Evolutionary conservation across 2,329 filamentous ascomycete species (phyloP).

Genomic region (Zymoseptoria passerinii): DNA sequence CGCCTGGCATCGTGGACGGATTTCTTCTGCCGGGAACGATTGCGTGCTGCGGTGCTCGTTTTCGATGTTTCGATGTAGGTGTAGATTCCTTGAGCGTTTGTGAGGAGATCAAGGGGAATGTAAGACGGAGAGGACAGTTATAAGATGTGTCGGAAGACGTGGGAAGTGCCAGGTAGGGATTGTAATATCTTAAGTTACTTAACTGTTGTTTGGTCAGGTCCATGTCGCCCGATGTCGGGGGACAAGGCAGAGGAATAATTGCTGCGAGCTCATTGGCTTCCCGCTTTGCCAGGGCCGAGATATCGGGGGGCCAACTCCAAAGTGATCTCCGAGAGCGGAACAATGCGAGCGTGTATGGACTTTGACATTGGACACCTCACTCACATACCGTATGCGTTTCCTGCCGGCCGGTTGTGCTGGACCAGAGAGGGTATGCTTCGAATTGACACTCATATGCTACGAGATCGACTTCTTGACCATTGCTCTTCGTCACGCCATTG

Average conservation of each 20-base stretch:
- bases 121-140: background rate
- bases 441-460: too few species aligned
- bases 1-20: constrained; percentile 24
- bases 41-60: background rate
- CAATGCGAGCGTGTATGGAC: background rate
- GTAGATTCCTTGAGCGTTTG: background rate
- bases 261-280: background rate
- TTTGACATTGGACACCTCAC: background rate
- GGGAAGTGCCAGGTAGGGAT: background rate
- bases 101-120: background rate
- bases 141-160: background rate
- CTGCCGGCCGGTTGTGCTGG: background rate
- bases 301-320: background rate
- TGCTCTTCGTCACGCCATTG: too few species aligned
- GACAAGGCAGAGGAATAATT: background rate
- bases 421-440: too few species aligned
- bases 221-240: background rate
- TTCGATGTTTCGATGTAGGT: background rate
- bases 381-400: background rate
- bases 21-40: background rate
- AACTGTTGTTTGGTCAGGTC: background rate
- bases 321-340: background rate
- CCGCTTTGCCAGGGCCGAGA: background rate
- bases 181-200: background rate
- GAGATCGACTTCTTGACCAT: too few species aligned